phyloP scores from a whole-genome alignment of 192 early-diverging fungal species.

The Coemansia guatemalensis region DNA sequence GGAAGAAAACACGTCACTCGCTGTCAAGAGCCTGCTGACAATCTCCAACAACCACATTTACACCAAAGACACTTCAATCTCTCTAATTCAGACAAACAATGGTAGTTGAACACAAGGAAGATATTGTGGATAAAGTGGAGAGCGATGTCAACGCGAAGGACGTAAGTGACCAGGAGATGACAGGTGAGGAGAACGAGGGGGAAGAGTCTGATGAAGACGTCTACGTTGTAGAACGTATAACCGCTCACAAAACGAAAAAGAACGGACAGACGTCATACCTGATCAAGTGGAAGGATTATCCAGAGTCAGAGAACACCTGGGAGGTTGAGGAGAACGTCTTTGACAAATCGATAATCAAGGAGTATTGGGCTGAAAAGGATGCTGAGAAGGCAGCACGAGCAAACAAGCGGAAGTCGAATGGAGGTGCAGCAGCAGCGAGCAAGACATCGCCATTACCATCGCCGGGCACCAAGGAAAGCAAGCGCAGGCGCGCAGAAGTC shows the following conservation, averaged over 20 bases:
- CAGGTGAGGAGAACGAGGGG: slow-evolving; percentile 1
- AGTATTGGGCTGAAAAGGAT: slow-evolving; percentile 33
- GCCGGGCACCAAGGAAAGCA: slow-evolving; percentile 7
- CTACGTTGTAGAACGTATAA: slow-evolving; percentile 26
- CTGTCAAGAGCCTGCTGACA: too few species aligned
- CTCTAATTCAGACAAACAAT: too few species aligned
- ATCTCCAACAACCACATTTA: too few species aligned
- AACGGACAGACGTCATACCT: slow-evolving; percentile 30
- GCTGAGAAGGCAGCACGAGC: slow-evolving; percentile 10
- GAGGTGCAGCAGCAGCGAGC: neutral
- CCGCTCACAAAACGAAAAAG: slow-evolving; percentile 12
- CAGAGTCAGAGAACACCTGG: slow-evolving; percentile 57
- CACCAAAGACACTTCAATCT: too few species aligned
- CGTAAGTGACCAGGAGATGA: too few species aligned
- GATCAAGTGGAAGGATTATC: slow-evolving; percentile 60
- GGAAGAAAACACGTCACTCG: too few species aligned
- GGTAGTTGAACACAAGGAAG: too few species aligned
- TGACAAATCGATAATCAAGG: slow-evolving; percentile 32
- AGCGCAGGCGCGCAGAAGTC: slow-evolving; percentile 22
- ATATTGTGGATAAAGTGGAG: too few species aligned
- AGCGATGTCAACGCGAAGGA: too few species aligned
- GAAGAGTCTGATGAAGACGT: slow-evolving; percentile 21
- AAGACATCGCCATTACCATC: neutral
- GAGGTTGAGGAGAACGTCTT: slow-evolving; percentile 57
- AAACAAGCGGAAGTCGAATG: slow-evolving; percentile 9